phyloP scores from a whole-genome alignment of 1,139 yeast genomes.

The Debaryomyces subglobosus region DNA sequence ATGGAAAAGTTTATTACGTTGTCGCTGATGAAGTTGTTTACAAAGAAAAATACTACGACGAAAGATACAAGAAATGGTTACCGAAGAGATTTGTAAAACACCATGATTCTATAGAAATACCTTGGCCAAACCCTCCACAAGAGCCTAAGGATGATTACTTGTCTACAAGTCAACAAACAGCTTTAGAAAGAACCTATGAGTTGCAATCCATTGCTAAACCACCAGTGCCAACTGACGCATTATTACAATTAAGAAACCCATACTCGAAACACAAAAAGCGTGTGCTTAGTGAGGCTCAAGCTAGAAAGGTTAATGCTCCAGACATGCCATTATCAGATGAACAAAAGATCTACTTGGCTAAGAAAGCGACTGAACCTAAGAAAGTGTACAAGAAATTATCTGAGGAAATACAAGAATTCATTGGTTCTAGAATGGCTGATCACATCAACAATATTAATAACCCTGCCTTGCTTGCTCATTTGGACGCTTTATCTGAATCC shows the following conservation, averaged over 20 bases:
- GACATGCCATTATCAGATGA: constrained; percentile 75
- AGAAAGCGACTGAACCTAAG: constrained; percentile 52
- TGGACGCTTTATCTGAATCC: constrained; percentile 40
- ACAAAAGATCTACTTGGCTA: constrained; percentile 64
- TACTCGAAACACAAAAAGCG: constrained; percentile 61
- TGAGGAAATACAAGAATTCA: constrained; percentile 66
- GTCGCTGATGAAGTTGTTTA: constrained; percentile 77
- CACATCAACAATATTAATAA: constrained; percentile 49
- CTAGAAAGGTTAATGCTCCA: constrained; percentile 67
- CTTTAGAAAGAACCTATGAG: constrained; percentile 73
- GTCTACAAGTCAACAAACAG: constrained; percentile 61
- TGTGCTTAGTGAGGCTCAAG: constrained; percentile 59
- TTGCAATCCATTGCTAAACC: constrained; percentile 67
- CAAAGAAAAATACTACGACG: constrained; percentile 72
- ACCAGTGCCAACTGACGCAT: constrained; percentile 70
- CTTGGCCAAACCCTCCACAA: constrained; percentile 87
- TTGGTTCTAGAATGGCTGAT: constrained; percentile 69
- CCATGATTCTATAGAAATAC: constrained; percentile 70
- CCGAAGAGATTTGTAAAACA: constrained; percentile 76
- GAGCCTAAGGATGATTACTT: constrained; percentile 58
- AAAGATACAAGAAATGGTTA: constrained; percentile 70
- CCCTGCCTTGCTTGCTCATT: constrained; percentile 42
- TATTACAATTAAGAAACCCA: constrained; percentile 74
- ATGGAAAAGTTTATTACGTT: constrained; percentile 62
- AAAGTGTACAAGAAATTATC: constrained; percentile 55